Base-by-base conservation (phyloP, 352 stramenopile genomes). In the Phytophthora pluvialis region DNA sequence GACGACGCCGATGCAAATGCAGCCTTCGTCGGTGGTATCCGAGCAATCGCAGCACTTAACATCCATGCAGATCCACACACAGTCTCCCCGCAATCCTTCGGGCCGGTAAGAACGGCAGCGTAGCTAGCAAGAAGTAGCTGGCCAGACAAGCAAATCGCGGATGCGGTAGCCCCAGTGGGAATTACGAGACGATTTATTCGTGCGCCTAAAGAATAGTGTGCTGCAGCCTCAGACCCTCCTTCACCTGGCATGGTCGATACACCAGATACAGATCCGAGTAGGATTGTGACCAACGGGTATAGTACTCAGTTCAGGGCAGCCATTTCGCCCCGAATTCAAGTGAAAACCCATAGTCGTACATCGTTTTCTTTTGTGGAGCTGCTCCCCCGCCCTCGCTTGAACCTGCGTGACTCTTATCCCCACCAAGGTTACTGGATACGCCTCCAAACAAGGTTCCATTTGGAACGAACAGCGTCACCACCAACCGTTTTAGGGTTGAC, bases 241-340 rank as follows among this genome's bases (percentile, higher is more conserved):
- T n/a, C 29, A 31, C 15, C 26, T 18, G 25, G 10, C 5, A 21
- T 31, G 11, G 2, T 29, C 42, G 16, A 11, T 9, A 16, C 46
- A 58, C 16, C 32, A 2, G 50, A 16, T 44, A 10, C 42, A 31
- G 48, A 50, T 35, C 60, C 77, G 5, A 56, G 15, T 25, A 74
- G 29, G 59, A 54, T 36, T 79, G 62, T 11, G 83, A 44, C 80
- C 77, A 90, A 3, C 70, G 32, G 3, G 80, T 77, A 56, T 89
- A 92, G 18, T 82, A 86, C 16, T 94, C 83, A 2, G 68, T 51
- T 83, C 86, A 94, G 3, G 48, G 75, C 43, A 91, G 64, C 86
- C 83, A 93, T 60, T 91, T 94, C 9, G 83, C 73, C 3, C 86
- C 86, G 45, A 81, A 88, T 10, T 89, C 86, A 18, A 90, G 53